Conservation (phyloP, 169 alveolate species). For the Plasmodium chabaudi region DNA sequence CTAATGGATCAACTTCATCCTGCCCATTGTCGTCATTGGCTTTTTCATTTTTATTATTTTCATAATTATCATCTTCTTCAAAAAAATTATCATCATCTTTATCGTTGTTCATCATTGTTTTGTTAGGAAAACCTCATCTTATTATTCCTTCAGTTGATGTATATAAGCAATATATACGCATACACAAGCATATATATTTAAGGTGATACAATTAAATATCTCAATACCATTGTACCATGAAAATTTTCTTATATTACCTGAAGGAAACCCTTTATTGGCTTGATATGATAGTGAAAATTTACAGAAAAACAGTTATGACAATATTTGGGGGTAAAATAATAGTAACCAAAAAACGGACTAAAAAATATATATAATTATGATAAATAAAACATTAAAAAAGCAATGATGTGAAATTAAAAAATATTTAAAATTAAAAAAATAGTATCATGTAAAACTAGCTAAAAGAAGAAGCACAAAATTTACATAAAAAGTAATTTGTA, state of each 20-base stretch:
- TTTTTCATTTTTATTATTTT: conserved; percentile 10
- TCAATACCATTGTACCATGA: background rate
- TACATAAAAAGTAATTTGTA: too few species aligned
- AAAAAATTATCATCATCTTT: conserved; percentile 28
- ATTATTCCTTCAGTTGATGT: background rate
- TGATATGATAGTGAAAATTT: too few species aligned
- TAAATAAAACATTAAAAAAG: too few species aligned
- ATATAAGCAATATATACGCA: background rate
- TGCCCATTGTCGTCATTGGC: background rate
- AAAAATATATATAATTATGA: too few species aligned
- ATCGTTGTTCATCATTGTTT: conserved; percentile 20
- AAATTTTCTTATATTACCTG: background rate
- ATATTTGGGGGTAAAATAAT: too few species aligned
- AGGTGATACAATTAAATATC: background rate
- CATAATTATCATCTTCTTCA: conserved; percentile 6
- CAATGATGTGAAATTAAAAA: too few species aligned
- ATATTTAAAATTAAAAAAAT: too few species aligned
- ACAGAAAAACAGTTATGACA: too few species aligned
- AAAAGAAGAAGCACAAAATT: too few species aligned
- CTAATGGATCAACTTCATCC: conserved; percentile 59
- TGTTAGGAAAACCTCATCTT: background rate
- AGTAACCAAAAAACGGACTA: too few species aligned
- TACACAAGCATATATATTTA: background rate
- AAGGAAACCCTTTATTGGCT: too few species aligned
- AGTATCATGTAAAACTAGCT: too few species aligned